These are phyloP conservation scores for Boletellus ananas DNA, from an alignment of 768 basidiomycete genomes.

Conservation along the genomic window DNA sequence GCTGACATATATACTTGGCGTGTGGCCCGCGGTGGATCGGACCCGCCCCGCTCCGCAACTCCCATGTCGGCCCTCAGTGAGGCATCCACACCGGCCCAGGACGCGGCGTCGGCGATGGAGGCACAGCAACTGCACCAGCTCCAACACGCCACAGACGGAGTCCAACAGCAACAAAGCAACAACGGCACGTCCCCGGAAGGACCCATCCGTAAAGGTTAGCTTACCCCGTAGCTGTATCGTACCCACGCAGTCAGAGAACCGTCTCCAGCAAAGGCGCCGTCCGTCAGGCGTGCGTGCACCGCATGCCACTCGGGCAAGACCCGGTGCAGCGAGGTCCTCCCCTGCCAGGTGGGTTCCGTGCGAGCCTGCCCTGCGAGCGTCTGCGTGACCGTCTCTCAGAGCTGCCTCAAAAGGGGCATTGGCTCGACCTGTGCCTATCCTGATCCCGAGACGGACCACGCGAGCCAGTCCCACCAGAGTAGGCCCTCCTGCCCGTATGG, in stretches of 20 bases:
- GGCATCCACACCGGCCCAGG: slow-evolving; percentile 64
- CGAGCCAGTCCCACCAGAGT: slow-evolving; percentile 33
- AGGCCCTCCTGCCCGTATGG: slow-evolving; percentile 4
- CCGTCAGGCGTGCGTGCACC: slow-evolving; percentile 74
- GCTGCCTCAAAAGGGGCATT: slow-evolving; percentile 77
- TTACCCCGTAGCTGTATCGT: slow-evolving; percentile 10
- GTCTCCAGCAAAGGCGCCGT: slow-evolving; percentile 68
- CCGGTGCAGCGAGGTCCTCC: slow-evolving; percentile 75
- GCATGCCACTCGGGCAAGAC: slow-evolving; percentile 84
- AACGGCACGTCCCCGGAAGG: slow-evolving; percentile 31
- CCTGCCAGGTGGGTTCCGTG: slow-evolving; percentile 59
- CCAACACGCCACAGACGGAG: slow-evolving; percentile 30
- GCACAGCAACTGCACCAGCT: slow-evolving; percentile 48
- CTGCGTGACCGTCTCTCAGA: slow-evolving; percentile 39
- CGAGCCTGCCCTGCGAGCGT: slow-evolving; percentile 3
- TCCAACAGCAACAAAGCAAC: slow-evolving; percentile 34
- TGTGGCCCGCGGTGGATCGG: slow-evolving; percentile 27
- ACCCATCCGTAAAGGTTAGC: slow-evolving; percentile 58
- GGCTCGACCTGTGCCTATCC: slow-evolving; percentile 71
- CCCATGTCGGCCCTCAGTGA: slow-evolving; percentile 75
- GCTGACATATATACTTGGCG: slow-evolving; percentile 23
- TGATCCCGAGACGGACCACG: slow-evolving; percentile 62
- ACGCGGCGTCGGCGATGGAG: slow-evolving; percentile 60
- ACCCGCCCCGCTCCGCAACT: slow-evolving; percentile 40
- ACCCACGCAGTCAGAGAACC: slow-evolving; percentile 9